phyloP scores from a whole-genome alignment of 495 filamentous ascomycete genomes.

The Penicillium angulare region DNA sequence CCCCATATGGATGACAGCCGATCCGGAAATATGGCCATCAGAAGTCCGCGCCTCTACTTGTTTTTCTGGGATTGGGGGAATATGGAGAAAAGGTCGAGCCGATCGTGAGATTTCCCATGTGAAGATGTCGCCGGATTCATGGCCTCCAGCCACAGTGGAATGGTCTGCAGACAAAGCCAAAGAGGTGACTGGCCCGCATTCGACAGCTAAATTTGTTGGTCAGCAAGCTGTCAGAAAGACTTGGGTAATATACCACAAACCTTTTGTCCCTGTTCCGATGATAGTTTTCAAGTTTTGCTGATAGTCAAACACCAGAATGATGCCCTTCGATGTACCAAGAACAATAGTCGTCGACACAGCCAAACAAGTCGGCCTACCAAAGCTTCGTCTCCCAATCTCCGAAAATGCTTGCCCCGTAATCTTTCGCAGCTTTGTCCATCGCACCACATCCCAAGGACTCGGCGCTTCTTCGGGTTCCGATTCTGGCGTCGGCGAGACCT shows the following conservation, averaged over 20 bases:
- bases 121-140: conserved; percentile 88
- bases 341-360: conserved; percentile 87
- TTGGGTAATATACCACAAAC: conserved; percentile 26
- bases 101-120: conserved; percentile 89
- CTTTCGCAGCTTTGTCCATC: conserved; percentile 93
- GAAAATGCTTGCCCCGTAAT: conserved; percentile 88
- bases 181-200: conserved; percentile 84
- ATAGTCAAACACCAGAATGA: conserved; percentile 94
- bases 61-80: conserved; percentile 68
- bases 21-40: conserved; percentile 81
- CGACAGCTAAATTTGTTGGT: conserved; percentile 60
- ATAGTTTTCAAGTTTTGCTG: conserved; percentile 91
- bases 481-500: conserved; percentile 49
- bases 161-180: conserved; percentile 92
- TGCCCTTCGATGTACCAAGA: conserved; percentile 88
- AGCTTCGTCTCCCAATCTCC: conserved; percentile 89
- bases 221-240: neutral
- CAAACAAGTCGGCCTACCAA: conserved; percentile 88
- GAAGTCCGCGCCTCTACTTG: conserved; percentile 61
- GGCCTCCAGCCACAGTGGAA: conserved; percentile 83
- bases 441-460: conserved; percentile 91
- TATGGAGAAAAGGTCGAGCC: conserved; percentile 82
- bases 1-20: conserved; percentile 80
- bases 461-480: conserved; percentile 60
- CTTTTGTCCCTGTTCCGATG: conserved; percentile 92